Percentiles rank a stretch among this genome's conserved stretches.
These are phyloP conservation scores for Acidiella bohemica DNA, from an alignment of 495 filamentous ascomycete genomes.

Conservation along the genomic window DNA sequence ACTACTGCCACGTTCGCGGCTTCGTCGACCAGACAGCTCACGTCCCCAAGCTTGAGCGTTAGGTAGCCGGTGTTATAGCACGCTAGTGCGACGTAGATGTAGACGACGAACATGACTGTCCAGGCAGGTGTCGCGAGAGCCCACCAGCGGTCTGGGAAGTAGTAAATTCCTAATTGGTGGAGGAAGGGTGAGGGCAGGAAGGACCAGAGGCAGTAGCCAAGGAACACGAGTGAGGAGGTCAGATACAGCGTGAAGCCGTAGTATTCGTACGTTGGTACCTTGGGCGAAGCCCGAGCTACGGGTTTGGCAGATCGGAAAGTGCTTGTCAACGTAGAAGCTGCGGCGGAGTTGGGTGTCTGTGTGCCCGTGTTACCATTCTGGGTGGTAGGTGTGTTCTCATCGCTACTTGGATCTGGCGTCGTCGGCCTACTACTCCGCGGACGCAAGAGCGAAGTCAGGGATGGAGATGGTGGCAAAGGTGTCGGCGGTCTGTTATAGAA, in stretches of 20 bases:
- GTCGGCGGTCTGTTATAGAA: conserved; percentile 38
- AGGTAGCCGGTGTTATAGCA: conserved; percentile 80
- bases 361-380: conserved; percentile 15
- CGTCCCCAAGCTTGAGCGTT: conserved; percentile 62
- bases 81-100: conserved; percentile 88
- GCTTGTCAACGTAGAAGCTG: conserved; percentile 46
- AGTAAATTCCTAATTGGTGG: conserved; percentile 84
- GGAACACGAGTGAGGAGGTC: conserved; percentile 61
- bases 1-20: conserved; percentile 73
- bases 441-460: conserved; percentile 85
- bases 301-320: conserved; percentile 51
- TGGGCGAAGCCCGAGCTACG: conserved; percentile 75
- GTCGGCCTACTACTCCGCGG: conserved; percentile 70
- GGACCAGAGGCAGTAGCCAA: conserved; percentile 87
- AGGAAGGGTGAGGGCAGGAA: conserved; percentile 86
- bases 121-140: conserved; percentile 79
- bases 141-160: conserved; percentile 98
- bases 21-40: conserved; percentile 89
- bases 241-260: conserved; percentile 96
- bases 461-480: conserved; percentile 84
- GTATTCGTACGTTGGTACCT: conserved; percentile 96
- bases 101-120: conserved; percentile 75
- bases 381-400: conserved; percentile 54
- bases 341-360: conserved; percentile 32
- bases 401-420: conserved; percentile 82